Percentiles rank a stretch among this genome's conserved stretches.
phyloP scores from a whole-genome alignment of 257 asterid genomes.

The Rehmannia glutinosa region DNA sequence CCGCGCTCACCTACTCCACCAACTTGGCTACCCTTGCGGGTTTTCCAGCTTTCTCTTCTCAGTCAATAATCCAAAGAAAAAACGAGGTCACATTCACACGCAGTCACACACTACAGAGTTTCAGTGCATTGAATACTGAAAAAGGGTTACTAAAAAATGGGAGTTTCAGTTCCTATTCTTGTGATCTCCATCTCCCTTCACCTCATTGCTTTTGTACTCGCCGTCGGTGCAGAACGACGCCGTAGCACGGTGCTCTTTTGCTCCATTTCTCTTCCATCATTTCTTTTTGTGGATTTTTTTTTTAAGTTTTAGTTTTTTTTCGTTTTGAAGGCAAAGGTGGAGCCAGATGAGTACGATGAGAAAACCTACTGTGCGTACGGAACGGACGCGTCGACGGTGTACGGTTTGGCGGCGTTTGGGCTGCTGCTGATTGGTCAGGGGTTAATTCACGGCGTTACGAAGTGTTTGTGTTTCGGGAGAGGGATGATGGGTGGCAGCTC shows the following conservation, averaged over 20 bases:
- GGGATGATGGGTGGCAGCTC: slow-evolving; percentile 66
- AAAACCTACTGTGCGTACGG: slow-evolving; percentile 67
- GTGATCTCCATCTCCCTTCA: slow-evolving; percentile 59
- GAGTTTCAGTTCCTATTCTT: slow-evolving; percentile 63
- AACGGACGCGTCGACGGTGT: slow-evolving; percentile 87
- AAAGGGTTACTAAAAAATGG: slow-evolving; percentile 50
- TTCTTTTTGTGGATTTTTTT: no score
- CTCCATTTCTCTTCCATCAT: neutral
- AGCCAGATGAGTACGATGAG: slow-evolving; percentile 94
- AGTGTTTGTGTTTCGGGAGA: slow-evolving; percentile 86
- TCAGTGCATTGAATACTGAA: no score
- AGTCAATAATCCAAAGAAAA: neutral
- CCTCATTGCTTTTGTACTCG: slow-evolving; percentile 84
- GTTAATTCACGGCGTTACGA: slow-evolving; percentile 77
- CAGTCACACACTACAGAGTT: neutral
- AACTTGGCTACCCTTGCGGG: no score
- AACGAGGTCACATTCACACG: neutral
- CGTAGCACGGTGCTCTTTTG: slow-evolving; percentile 74
- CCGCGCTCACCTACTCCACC: no score
- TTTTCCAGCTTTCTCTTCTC: no score
- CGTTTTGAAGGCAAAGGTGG: slow-evolving; percentile 51
- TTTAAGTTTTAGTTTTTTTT: neutral
- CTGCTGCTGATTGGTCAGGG: slow-evolving; percentile 74
- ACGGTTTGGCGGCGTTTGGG: slow-evolving; percentile 90
- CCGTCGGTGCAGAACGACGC: slow-evolving; percentile 97